A percentile compares a stretch with the other conserved stretches of the same genome.
phyloP scores from a whole-genome alignment of 106 monocot species.

The Dioscorea zingiberensis region DNA sequence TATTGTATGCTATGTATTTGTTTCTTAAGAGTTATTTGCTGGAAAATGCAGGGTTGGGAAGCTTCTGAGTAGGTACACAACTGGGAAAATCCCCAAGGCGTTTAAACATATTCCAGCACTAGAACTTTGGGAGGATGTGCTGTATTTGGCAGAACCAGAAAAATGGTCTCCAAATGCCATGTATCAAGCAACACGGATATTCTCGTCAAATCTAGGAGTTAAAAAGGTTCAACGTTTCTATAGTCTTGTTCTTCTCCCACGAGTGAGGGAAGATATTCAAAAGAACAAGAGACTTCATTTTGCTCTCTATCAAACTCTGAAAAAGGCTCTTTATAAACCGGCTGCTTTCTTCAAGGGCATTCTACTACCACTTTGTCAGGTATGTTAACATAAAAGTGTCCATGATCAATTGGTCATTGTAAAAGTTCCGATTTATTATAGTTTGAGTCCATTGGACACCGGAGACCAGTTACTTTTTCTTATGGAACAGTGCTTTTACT shows the following conservation, averaged over 20 bases:
- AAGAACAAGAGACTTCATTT: slow-evolving; percentile 92
- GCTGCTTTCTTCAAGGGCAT: slow-evolving; percentile 95
- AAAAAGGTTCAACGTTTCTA: slow-evolving; percentile 72
- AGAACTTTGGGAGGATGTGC: slow-evolving; percentile 77
- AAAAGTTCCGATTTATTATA: neutral
- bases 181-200: slow-evolving; percentile 89
- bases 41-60: slow-evolving; percentile 58
- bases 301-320: slow-evolving; percentile 81
- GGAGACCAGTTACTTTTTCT: too few species aligned
- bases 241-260: slow-evolving; percentile 70
- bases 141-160: slow-evolving; percentile 82
- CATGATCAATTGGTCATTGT: neutral
- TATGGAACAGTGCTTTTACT: neutral
- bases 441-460: too few species aligned
- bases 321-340: slow-evolving; percentile 89
- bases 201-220: slow-evolving; percentile 68
- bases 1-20: neutral
- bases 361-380: slow-evolving; percentile 89
- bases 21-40: neutral
- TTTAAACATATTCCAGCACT: slow-evolving; percentile 80
- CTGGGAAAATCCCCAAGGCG: slow-evolving; percentile 84
- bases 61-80: slow-evolving; percentile 79
- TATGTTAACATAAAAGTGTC: slow-evolving; percentile 6
- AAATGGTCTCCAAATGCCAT: slow-evolving; percentile 96
- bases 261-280: slow-evolving; percentile 88